A percentile compares a stretch with the other conserved stretches of the same genome.
Conservation (phyloP, 2,329 filamentous ascomycete genomes). For the Parafenestella ontariensis region DNA sequence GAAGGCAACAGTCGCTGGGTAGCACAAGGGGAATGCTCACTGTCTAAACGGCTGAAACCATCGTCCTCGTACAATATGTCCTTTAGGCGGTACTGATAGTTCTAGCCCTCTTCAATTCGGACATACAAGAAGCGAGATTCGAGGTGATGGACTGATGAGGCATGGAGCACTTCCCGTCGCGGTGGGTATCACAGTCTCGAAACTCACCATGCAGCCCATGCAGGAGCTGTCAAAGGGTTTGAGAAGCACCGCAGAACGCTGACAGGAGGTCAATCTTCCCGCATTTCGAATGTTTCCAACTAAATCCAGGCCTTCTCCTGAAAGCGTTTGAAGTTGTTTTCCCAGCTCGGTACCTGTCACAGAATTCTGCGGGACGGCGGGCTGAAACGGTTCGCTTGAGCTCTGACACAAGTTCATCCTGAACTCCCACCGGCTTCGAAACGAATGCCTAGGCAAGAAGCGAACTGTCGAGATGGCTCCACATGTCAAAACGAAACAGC, state of each 20-base stretch:
- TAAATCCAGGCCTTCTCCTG: conserved; percentile 9
- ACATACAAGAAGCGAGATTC: background rate
- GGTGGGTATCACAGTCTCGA: conserved; percentile 21
- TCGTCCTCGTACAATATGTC: too few relatives aligned
- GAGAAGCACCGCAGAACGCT: conserved; percentile 19
- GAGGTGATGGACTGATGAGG: background rate
- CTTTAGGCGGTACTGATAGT: too few relatives aligned
- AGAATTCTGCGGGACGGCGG: conserved; percentile 8
- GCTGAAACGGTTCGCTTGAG: conserved; percentile 19
- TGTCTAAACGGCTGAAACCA: too few relatives aligned
- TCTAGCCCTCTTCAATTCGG: background rate
- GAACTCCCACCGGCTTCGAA: conserved; percentile 17
- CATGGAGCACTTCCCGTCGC: conserved; percentile 1
- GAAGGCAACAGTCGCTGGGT: too few relatives aligned
- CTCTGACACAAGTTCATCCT: conserved; percentile 19
- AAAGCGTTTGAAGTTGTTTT: conserved; percentile 9
- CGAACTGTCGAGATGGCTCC: background rate
- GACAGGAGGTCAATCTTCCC: conserved; percentile 12
- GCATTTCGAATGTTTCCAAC: background rate
- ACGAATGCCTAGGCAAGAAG: conserved; percentile 8
- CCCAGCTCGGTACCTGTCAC: conserved; percentile 9
- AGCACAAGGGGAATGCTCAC: too few relatives aligned
- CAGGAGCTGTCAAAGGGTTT: conserved; percentile 15
- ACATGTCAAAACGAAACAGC: conserved; percentile 12
- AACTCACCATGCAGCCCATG: conserved; percentile 10